Evolutionary conservation across 2,329 filamentous ascomycete genomes (phyloP).

Genomic region (Claviceps quebecensis): DNA sequence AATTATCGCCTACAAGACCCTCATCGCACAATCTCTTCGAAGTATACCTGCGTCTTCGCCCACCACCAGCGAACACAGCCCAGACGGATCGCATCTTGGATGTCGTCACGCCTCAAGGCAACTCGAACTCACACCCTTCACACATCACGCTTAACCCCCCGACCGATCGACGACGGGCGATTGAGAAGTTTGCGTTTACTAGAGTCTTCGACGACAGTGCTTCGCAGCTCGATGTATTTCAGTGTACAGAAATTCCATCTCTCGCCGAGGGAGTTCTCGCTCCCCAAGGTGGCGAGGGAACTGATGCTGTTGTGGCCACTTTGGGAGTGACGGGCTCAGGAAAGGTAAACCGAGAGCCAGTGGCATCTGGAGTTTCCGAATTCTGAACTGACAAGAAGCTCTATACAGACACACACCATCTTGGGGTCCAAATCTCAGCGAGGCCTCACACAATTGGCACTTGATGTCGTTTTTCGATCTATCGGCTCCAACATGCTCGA

Average conservation of each 20-base stretch:
- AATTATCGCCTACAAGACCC: constrained; percentile 13
- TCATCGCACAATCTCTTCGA: constrained; percentile 56
- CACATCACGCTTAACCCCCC: constrained; percentile 70
- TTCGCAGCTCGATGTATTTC: constrained; percentile 74
- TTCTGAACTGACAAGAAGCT: background rate
- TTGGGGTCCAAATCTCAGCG: constrained; percentile 76
- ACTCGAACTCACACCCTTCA: constrained; percentile 31
- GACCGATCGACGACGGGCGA: constrained; percentile 70
- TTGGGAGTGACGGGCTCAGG: constrained; percentile 90
- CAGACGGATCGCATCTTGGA: constrained; percentile 57
- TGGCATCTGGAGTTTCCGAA: background rate
- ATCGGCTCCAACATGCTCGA: constrained; percentile 60
- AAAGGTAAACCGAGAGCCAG: constrained; percentile 47
- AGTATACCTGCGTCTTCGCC: constrained; percentile 75
- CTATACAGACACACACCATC: constrained; percentile 75
- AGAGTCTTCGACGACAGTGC: constrained; percentile 81
- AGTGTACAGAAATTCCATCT: constrained; percentile 58
- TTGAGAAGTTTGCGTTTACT: constrained; percentile 92
- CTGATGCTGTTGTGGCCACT: constrained; percentile 82
- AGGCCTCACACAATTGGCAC: constrained; percentile 78
- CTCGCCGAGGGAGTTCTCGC: constrained; percentile 73
- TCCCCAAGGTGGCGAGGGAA: constrained; percentile 57
- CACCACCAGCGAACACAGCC: constrained; percentile 35
- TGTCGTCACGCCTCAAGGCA: constrained; percentile 47
- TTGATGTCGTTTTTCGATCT: constrained; percentile 80